A percentile compares a stretch with the other conserved stretches of the same genome.
phyloP scores from a whole-genome alignment of 2,329 filamentous ascomycete species.

The Incumbomyces lentus region DNA sequence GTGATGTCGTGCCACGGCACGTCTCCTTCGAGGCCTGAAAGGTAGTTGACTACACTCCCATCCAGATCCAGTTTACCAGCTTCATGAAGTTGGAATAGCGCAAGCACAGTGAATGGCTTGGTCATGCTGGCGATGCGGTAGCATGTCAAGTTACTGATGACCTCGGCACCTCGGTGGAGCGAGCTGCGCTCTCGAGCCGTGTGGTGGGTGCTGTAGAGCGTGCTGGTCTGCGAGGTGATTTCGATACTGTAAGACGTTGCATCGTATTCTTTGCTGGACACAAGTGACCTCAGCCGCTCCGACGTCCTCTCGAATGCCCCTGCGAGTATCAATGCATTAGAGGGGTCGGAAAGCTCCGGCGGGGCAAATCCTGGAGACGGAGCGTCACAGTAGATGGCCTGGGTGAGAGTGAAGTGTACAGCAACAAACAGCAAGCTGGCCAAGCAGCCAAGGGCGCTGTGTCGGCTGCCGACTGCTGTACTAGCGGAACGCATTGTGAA shows the following conservation, averaged over 20 bases:
- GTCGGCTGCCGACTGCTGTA: no score
- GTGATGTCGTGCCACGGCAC: constrained; percentile 23
- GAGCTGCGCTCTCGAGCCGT: constrained; percentile 13
- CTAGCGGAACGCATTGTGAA: no score
- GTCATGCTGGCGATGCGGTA: constrained; percentile 24
- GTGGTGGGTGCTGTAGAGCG: constrained; percentile 15
- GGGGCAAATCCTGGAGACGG: constrained; percentile 13
- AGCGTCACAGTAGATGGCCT: constrained; percentile 6
- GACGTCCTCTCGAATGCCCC: constrained; percentile 6
- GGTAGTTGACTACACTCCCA: constrained; percentile 20
- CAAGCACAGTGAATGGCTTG: constrained; percentile 23
- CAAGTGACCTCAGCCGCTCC: constrained; percentile 1
- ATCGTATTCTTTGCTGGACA: constrained; percentile 9
- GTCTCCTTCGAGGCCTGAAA: constrained; percentile 12
- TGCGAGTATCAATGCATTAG: constrained; percentile 2
- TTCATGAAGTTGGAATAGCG: constrained; percentile 22
- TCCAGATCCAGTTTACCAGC: constrained; percentile 22
- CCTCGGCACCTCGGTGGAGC: constrained; percentile 13
- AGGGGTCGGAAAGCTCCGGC: constrained; percentile 8
- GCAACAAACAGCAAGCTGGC: no score
- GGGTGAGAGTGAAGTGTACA: no score
- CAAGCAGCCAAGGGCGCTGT: no score
- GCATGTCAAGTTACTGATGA: constrained; percentile 11
- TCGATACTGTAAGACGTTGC: constrained; percentile 19
- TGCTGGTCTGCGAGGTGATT: constrained; percentile 13